Evolutionary conservation across 495 filamentous ascomycete species (phyloP).

Genomic region (Cercophora newfieldiana): DNA sequence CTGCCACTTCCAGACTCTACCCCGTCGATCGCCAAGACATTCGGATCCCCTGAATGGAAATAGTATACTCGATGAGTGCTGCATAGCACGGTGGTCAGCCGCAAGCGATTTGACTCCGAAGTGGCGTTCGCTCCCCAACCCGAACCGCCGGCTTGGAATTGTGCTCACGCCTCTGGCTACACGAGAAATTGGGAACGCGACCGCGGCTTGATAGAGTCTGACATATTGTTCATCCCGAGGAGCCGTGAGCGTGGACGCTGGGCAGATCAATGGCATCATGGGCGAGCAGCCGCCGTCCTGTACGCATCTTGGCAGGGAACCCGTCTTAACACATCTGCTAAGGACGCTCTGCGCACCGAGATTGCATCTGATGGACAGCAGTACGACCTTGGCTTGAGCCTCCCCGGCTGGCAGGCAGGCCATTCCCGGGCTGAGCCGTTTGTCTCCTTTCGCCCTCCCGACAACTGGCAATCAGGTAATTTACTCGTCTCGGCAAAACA

Average conservation of each 20-base stretch:
- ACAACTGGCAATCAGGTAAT: constrained; percentile 20
- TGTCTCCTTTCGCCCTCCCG: neutral
- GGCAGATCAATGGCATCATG: constrained; percentile 1
- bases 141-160: constrained; percentile 23
- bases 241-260: constrained; percentile 17
- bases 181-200: neutral
- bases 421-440: constrained; percentile 22
- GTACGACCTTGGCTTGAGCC: constrained; percentile 15
- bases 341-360: constrained; percentile 14
- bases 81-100: constrained; percentile 9
- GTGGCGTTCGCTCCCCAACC: constrained; percentile 16
- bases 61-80: constrained; percentile 10
- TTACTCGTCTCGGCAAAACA: constrained; percentile 30
- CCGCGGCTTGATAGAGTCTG: constrained; percentile 11
- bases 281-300: constrained; percentile 14
- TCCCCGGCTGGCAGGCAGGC: constrained; percentile 11
- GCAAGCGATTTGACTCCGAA: constrained; percentile 8
- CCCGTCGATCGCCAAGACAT: constrained; percentile 17
- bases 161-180: constrained; percentile 2
- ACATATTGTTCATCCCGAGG: constrained; percentile 27
- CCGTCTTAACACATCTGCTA: constrained; percentile 1
- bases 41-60: constrained; percentile 9
- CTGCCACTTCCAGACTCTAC: constrained; percentile 1
- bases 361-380: constrained; percentile 20
- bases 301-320: constrained; percentile 15